Evolutionary conservation across 768 basidiomycete genomes (phyloP).

Genomic region (Terana coerulea): DNA sequence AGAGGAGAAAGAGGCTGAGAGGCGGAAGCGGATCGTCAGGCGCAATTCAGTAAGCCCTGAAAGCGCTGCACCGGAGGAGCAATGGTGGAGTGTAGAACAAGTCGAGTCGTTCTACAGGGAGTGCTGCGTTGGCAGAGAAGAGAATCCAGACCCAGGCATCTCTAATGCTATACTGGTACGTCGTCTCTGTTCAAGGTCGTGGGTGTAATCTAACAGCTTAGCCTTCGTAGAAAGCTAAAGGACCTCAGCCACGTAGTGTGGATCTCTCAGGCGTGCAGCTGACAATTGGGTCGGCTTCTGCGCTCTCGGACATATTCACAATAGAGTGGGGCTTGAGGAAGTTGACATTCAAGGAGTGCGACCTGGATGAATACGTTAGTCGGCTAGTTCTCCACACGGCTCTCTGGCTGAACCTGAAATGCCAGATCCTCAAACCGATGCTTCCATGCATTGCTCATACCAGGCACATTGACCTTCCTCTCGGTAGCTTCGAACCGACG

Average conservation of each 20-base stretch:
- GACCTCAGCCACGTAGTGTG: slow-evolving; percentile 60
- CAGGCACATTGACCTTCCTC: slow-evolving; percentile 73
- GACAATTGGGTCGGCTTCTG: slow-evolving; percentile 62
- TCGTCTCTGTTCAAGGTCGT: slow-evolving; percentile 17
- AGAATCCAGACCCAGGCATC: slow-evolving; percentile 60
- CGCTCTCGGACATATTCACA: slow-evolving; percentile 86
- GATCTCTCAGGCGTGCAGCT: slow-evolving; percentile 82
- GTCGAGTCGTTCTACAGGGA: slow-evolving; percentile 86
- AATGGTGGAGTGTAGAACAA: slow-evolving; percentile 85
- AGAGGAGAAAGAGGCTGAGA: slow-evolving; percentile 69
- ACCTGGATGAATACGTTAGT: slow-evolving; percentile 77
- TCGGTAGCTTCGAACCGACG: slow-evolving; percentile 85
- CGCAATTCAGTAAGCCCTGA: slow-evolving; percentile 38
- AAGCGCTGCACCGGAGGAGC: slow-evolving; percentile 31
- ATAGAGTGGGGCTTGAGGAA: slow-evolving; percentile 93
- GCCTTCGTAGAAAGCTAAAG: slow-evolving; percentile 44
- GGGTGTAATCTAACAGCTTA: background rate
- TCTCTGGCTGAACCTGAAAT: slow-evolving; percentile 3
- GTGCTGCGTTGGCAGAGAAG: slow-evolving; percentile 77
- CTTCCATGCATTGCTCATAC: slow-evolving; percentile 87
- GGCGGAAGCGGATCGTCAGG: slow-evolving; percentile 60
- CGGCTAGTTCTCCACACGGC: background rate
- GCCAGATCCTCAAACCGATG: slow-evolving; percentile 80
- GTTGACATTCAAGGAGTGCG: slow-evolving; percentile 80
- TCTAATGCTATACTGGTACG: slow-evolving; percentile 69